Conservation (phyloP, 257 asterid species). For the Solanum pennellii region DNA sequence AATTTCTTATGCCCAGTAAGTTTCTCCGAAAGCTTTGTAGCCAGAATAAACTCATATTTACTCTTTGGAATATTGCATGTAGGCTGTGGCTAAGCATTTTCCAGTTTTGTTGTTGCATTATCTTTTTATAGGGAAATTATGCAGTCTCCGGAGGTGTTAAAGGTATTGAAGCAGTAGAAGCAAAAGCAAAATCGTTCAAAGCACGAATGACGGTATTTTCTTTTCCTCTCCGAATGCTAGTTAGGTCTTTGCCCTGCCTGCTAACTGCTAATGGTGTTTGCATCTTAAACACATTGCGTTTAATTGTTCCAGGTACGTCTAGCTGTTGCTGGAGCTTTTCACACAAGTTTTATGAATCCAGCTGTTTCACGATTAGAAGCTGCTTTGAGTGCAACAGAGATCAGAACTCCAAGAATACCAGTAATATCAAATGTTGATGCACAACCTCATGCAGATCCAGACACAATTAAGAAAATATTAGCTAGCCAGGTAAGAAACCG, state of each 20-base stretch:
- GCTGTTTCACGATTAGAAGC: conserved; percentile 87
- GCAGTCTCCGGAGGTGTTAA: conserved; percentile 97
- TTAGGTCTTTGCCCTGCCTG: neutral
- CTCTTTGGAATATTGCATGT: neutral
- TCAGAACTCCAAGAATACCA: conserved; percentile 72
- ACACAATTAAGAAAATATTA: conserved; percentile 61
- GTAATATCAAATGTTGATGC: conserved; percentile 96
- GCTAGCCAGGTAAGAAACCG: conserved; percentile 60
- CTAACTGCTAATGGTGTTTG: neutral
- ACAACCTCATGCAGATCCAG: conserved; percentile 53
- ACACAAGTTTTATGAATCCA: conserved; percentile 90
- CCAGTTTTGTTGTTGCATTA: neutral
- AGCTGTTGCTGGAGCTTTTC: conserved; percentile 98
- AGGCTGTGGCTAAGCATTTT: neutral
- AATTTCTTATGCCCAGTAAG: conserved; percentile 92
- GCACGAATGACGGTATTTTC: conserved; percentile 82
- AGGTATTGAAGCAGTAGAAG: conserved; percentile 97
- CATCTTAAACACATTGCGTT: neutral
- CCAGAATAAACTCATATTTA: neutral
- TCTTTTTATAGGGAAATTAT: conserved; percentile 69
- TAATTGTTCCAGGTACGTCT: conserved; percentile 51
- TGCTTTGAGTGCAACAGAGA: conserved; percentile 69
- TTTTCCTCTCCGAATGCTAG: neutral
- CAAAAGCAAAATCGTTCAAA: conserved; percentile 90
- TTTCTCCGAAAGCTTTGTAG: neutral